Base-by-base conservation (phyloP, 768 basidiomycete species). In the Dendrothele bispora region DNA sequence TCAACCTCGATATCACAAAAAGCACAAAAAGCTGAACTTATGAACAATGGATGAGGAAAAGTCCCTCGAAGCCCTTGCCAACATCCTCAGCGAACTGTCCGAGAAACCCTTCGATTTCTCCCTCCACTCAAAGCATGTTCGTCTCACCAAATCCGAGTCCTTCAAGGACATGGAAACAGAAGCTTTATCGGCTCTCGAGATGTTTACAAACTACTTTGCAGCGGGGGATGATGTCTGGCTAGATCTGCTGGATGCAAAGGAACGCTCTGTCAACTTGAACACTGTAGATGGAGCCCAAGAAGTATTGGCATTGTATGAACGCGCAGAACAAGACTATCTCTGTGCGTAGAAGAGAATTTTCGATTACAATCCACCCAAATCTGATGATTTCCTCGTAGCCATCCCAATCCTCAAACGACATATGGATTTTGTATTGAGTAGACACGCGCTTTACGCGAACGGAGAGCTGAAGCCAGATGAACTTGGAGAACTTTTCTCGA, bases 321-420 rank as follows among this genome's bases (percentile, higher is more conserved):
- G 75, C 28, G 90, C 91, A 18, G 86, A 86, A 56, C 66, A 61
- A 8, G 91, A 93, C 57, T 92, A 91, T 63, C 62, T 92, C 28
- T 92, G 91, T 92, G 63, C 59, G 89, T 75, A 48, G n/a, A n/a
- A n/a, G 25, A 37, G 42, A 27, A 17, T 39, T 45, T 7, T n/a
- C 25, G 46, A 29, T 45, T 30, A 18, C 34, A 32, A 35, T 24
- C 49, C 40, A 12, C 37, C n/a, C 48, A 25, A 21, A 54, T 26
- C 39, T 56, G 25, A 57, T 46, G 61, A 49, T 40, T 48, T 30
- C 11, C 43, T 49, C 55, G 43, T 62, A 92, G 90, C 89, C n/a
- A 84, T 93, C 28, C 78, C 85, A 1, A 66, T 92, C 39, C 73
- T 93, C 38, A 73, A 78, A 59, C 79, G 72, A 50, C 90, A 92